A percentile compares a stretch with the other conserved stretches of the same genome.
These are phyloP conservation scores for Tricholoma flavovirens DNA, from an alignment of 768 basidiomycete species.

Conservation along the genomic window DNA sequence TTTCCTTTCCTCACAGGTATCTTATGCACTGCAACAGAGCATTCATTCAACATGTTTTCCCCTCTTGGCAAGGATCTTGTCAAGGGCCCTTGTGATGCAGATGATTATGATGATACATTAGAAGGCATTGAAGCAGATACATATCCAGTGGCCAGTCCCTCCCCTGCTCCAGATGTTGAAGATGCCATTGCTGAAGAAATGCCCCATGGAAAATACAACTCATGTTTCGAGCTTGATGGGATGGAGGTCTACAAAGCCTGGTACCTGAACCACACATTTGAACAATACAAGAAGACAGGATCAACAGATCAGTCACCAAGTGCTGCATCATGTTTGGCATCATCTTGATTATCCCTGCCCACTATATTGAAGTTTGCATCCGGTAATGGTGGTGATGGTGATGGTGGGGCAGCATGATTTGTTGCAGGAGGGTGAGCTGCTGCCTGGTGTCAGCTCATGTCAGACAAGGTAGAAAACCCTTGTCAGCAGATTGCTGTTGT, in stretches of 20 bases:
- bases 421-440: background rate
- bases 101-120: no score
- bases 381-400: background rate
- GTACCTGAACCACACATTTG: no score
- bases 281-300: no score
- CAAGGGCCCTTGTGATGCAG: slow-evolving; percentile 3
- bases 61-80: slow-evolving; percentile 8
- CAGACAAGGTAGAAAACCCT: background rate
- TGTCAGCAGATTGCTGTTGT: background rate
- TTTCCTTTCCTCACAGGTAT: slow-evolving; percentile 18
- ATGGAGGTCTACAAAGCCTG: no score
- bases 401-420: background rate
- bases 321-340: background rate
- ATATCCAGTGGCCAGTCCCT: background rate
- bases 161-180: no score
- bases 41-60: slow-evolving; percentile 8
- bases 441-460: background rate
- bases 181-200: no score
- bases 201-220: no score
- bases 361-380: background rate
- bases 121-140: background rate
- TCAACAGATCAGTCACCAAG: background rate
- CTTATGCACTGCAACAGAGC: background rate
- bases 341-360: no score
- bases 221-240: no score